phyloP scores from a whole-genome alignment of 805 yeast species.

The Pichia heedii region DNA sequence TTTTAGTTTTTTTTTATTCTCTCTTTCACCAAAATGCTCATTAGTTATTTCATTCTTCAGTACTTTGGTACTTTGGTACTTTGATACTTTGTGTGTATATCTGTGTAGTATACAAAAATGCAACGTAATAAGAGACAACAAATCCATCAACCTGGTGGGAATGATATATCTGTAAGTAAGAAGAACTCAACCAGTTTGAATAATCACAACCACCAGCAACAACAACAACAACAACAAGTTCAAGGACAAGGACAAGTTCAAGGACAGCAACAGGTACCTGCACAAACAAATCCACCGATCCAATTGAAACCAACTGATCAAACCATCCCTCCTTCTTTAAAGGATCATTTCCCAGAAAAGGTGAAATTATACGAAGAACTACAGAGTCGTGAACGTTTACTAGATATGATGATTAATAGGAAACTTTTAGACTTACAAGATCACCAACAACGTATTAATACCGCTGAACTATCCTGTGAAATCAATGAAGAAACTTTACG shows the following conservation, averaged over 20 bases:
- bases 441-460: constrained; percentile 28
- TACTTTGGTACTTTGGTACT: no score
- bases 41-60: no score
- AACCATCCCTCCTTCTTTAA: constrained; percentile 24
- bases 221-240: constrained; percentile 6
- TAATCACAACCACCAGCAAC: constrained; percentile 2
- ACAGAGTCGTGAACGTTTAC: constrained; percentile 68
- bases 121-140: constrained; percentile 2
- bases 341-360: constrained; percentile 31
- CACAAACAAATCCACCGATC: constrained; percentile 17
- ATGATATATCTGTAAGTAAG: background rate
- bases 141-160: background rate
- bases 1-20: no score
- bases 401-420: constrained; percentile 75
- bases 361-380: constrained; percentile 63
- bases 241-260: no score
- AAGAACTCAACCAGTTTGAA: background rate
- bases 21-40: no score
- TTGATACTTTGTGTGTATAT: no score
- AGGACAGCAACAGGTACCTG: constrained; percentile 8
- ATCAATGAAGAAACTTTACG: constrained; percentile 49
- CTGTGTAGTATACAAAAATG: no score
- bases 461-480: constrained; percentile 32
- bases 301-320: constrained; percentile 30
- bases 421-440: constrained; percentile 84